Base-by-base conservation (phyloP, 257 asterid genomes). In the Nicotiana otophora region DNA sequence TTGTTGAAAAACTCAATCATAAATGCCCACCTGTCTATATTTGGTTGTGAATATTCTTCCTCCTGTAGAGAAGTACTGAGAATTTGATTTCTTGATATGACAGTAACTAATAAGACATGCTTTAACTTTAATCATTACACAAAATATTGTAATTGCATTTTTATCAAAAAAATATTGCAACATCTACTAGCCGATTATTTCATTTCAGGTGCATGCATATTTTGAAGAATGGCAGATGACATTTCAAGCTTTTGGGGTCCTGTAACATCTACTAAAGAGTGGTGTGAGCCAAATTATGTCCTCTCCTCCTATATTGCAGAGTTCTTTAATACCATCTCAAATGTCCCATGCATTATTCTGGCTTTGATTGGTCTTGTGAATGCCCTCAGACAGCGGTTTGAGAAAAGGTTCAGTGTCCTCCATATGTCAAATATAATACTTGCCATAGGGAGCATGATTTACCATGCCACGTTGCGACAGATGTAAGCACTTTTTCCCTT, bases 381-480 rank as follows among this genome's bases (percentile, higher is more conserved):
- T 89, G 90, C 99, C 23, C 77, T 95, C 86, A 88, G 94, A 70
- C 98, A 95, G 79, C 91, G 89, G 23, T 92, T 95, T 61, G 99
- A 95, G 91, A 95, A 92, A 88, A 93, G 99, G 88, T 95, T 95
- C 84, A 89, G 96, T 39, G 87, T 94, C 86, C 99, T 95, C 84
- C 97, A 95, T 90, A 70, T 95, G 83, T 95, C 99, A 86, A 95
- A 95, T 74, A 87, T 95, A 90, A 86, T 87, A 85, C 99, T 95
- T 83, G 91, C 97, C 82, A 82, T 95, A 84, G 99, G 99, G 80
- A 93, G 99, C 93, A 88, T 91, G 87, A 79, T 94, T 23, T 23
- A 23, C 26, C 99, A 95, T 86, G 97, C 99, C 83, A 86, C 98
- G 42, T 77, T 95, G 93, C 94, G 89, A 88, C 90, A 85, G 81